A percentile compares a stretch with the other conserved stretches of the same genome.
phyloP scores from a whole-genome alignment of 495 filamentous ascomycete species.

The Hypoxylon subgilvum region DNA sequence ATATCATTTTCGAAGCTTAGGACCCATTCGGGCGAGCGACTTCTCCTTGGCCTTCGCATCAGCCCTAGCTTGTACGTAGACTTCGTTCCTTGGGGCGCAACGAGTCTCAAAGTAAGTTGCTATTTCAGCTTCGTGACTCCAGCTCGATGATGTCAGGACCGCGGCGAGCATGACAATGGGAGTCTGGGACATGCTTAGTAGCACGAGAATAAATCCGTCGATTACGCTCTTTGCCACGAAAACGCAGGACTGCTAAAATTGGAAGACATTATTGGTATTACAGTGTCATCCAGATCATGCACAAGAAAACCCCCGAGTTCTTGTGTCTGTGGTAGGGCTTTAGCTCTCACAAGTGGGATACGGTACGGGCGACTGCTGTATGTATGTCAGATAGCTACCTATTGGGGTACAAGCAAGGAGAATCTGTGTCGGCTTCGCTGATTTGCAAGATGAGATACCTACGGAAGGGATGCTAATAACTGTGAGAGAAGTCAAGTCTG shows the following conservation, averaged over 20 bases:
- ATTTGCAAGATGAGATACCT: conserved; percentile 2
- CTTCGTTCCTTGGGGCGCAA: conserved; percentile 8
- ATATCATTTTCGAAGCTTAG: conserved; percentile 25
- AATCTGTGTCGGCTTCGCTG: background rate
- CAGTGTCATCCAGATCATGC: conserved; percentile 35
- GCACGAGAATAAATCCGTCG: conserved; percentile 16
- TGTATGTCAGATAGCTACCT: background rate
- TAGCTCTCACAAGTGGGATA: background rate
- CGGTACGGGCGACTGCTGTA: no score
- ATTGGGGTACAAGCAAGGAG: background rate
- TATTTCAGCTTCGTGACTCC: conserved; percentile 22
- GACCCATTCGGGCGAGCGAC: conserved; percentile 28
- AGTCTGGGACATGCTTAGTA: conserved; percentile 11
- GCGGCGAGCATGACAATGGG: conserved; percentile 10
- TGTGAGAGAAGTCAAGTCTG: background rate
- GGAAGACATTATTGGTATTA: conserved; percentile 24
- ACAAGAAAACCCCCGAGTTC: conserved; percentile 17
- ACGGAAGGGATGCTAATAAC: conserved; percentile 20
- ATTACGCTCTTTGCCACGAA: conserved; percentile 16
- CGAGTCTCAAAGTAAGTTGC: conserved; percentile 16
- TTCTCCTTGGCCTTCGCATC: conserved; percentile 24
- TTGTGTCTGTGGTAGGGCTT: conserved; percentile 3
- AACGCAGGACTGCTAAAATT: conserved; percentile 26
- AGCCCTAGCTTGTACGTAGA: conserved; percentile 18
- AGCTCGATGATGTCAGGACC: conserved; percentile 15